phyloP scores from a whole-genome alignment of 192 early-diverging fungal species.

The Tieghemiomyces parasiticus region DNA sequence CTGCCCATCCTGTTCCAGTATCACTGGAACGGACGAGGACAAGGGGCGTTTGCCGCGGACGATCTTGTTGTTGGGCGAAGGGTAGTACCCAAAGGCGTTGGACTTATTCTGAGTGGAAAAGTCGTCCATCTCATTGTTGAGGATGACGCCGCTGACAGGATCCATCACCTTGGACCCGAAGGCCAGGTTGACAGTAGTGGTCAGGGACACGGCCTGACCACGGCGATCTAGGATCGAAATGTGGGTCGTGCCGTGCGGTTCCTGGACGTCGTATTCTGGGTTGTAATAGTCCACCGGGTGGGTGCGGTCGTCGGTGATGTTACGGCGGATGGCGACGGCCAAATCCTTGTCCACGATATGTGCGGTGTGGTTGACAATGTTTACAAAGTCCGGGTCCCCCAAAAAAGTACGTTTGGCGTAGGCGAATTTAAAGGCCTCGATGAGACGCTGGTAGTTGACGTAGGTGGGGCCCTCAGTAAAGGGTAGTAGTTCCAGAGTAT shows the following conservation, averaged over 20 bases:
- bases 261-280: conserved; percentile 55
- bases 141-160: conserved; percentile 66
- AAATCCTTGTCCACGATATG: conserved; percentile 55
- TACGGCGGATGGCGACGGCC: conserved; percentile 43
- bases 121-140: conserved; percentile 96
- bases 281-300: conserved; percentile 61
- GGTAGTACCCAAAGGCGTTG: conserved; percentile 64
- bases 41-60: conserved; percentile 74
- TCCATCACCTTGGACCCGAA: conserved; percentile 87
- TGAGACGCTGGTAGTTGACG: conserved; percentile 61
- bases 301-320: conserved; percentile 58
- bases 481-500: conserved; percentile 73
- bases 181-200: conserved; percentile 77
- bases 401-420: conserved; percentile 68
- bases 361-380: conserved; percentile 23
- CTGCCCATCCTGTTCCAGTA: conserved; percentile 43
- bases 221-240: conserved; percentile 61
- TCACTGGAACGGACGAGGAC: conserved; percentile 44
- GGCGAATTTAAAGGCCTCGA: conserved; percentile 79
- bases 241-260: conserved; percentile 86
- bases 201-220: conserved; percentile 67
- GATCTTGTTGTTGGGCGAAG: conserved; percentile 68
- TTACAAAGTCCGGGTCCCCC: conserved; percentile 61
- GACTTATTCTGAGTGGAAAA: conserved; percentile 63
- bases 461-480: conserved; percentile 37